Conservation (phyloP, 345 rosid species). For the Excoecaria agallocha region DNA sequence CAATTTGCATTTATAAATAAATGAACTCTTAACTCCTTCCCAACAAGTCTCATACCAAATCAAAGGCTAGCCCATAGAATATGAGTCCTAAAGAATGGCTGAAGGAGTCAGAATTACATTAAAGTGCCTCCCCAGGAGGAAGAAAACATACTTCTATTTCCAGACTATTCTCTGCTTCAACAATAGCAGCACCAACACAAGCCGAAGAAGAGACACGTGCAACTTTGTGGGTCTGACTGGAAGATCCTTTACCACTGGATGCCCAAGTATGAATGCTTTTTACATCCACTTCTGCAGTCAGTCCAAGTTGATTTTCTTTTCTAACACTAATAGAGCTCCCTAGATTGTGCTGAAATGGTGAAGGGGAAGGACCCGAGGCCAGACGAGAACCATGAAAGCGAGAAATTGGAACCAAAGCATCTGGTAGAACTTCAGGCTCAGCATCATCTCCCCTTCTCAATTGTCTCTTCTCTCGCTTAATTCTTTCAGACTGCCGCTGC, state of each 20-base stretch:
- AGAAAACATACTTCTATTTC: slow-evolving; percentile 79
- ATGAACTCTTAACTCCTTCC: slow-evolving; percentile 43
- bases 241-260: slow-evolving; percentile 33
- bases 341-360: slow-evolving; percentile 56
- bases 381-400: slow-evolving; percentile 81
- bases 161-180: slow-evolving; percentile 66
- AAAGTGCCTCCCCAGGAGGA: slow-evolving; percentile 41
- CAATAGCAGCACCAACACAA: slow-evolving; percentile 68
- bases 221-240: slow-evolving; percentile 43
- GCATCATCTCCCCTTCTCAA: slow-evolving; percentile 61
- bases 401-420: slow-evolving; percentile 70
- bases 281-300: background rate
- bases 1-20: background rate
- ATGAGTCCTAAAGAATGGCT: slow-evolving; percentile 41
- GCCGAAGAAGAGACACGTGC: slow-evolving; percentile 51
- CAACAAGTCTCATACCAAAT: slow-evolving; percentile 52
- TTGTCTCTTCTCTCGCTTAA: slow-evolving; percentile 57
- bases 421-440: slow-evolving; percentile 47
- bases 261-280: background rate
- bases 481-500: slow-evolving; percentile 81
- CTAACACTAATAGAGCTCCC: slow-evolving; percentile 5
- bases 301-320: slow-evolving; percentile 1
- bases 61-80: slow-evolving; percentile 35
- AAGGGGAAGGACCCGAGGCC: slow-evolving; percentile 76
- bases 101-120: slow-evolving; percentile 42